Conservation (phyloP, 2,329 filamentous ascomycete genomes). For the Epicoccum sorghinum region DNA sequence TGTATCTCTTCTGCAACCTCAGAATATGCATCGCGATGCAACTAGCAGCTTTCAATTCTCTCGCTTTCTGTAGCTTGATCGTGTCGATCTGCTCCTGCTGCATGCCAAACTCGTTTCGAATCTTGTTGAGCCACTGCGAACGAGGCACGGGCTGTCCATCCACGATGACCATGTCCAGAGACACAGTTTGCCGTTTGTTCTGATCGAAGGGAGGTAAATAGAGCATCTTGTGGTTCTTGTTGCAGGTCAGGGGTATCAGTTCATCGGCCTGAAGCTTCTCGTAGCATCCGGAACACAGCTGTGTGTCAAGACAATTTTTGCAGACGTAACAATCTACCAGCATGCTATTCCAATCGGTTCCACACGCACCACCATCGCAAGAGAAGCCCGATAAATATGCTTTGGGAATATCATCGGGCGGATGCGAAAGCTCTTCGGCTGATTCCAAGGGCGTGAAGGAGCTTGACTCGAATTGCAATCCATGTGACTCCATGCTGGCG, state of each 20-base stretch:
- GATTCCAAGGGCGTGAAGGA: too few species aligned
- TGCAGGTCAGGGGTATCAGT: constrained; percentile 7
- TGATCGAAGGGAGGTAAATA: constrained; percentile 16
- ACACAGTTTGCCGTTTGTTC: background rate
- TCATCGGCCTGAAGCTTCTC: constrained; percentile 9
- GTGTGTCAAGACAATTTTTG: constrained; percentile 17
- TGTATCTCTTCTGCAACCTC: too few species aligned
- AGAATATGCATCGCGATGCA: too few species aligned
- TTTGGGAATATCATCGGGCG: too few species aligned
- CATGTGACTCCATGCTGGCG: too few species aligned
- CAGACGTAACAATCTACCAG: constrained; percentile 13
- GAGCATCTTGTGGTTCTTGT: constrained; percentile 14
- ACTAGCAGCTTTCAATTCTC: background rate
- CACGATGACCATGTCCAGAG: background rate
- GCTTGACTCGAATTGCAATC: too few species aligned
- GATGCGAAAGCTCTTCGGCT: too few species aligned
- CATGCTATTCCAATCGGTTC: background rate
- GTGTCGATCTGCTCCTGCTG: constrained; percentile 20
- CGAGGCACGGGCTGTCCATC: background rate
- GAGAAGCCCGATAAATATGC: background rate
- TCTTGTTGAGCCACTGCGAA: constrained; percentile 10
- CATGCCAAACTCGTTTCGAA: constrained; percentile 10
- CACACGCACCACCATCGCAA: background rate
- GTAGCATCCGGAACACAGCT: constrained; percentile 16
- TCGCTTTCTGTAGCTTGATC: constrained; percentile 11